Evolutionary conservation across 164 flowering plant species (phyloP), one percentile per base, ranked within the genome.

Genomic region (Litsea cubeba): DNA sequence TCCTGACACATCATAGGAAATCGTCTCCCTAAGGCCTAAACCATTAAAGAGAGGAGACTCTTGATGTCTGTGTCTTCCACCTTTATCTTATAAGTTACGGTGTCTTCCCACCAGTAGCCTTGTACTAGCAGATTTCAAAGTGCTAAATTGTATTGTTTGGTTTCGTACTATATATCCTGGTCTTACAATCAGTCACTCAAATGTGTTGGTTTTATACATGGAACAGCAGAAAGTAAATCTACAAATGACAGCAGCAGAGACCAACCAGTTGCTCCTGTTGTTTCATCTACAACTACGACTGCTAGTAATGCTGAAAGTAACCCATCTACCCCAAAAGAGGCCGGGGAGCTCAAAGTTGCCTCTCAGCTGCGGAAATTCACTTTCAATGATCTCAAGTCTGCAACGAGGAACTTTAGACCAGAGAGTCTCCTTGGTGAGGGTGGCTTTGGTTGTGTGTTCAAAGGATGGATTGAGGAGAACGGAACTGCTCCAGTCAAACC

Each of bases 391-490:
- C 93, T 93, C 22, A 91, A 91, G 82, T 68, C 86, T 75, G 97
- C 98, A 68, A 91, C 98, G 26, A 85, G 98, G 78, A 93, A 91
- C 77, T 93, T 93, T 70, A 89, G 95, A 78, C 98, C 98, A 5
- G 98, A 93, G 82, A 88, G 92, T 83, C 91, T 93, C 74, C 98
- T 93, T 73, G 98, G 98, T 60, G 95, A 93, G 82, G 98, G 98
- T 68, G 97, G 98, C 14, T 93, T 93, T 81, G 98, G 98, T n/a
- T 93, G 98, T 83, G 98, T 93, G 1, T 93, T 93, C 81, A 93
- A 93, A 81, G 98, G 98, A 25, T 93, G 98, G 98, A 89, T 93
- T 67, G 98, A 93, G 87, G 97, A 93, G 84, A 93, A 91, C 78
- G 98, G 98, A 74, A 93, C 98, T 25, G 98, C 91, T 71, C 91